These are phyloP conservation scores for Auriculariales sp. DNA, from an alignment of 768 basidiomycete species.

Conservation along the genomic window DNA sequence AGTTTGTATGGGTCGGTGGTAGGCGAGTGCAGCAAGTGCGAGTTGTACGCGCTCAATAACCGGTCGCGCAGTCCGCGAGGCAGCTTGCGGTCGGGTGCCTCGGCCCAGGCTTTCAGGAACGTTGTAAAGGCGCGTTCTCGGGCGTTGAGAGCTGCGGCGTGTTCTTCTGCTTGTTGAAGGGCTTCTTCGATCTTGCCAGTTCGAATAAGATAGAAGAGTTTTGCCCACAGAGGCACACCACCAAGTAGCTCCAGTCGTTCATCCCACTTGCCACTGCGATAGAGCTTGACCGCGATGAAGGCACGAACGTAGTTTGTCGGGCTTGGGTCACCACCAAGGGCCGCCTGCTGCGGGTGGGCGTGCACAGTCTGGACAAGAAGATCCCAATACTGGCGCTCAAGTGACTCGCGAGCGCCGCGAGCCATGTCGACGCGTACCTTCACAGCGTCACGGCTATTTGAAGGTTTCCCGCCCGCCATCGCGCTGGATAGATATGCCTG, in stretches of 20 bases:
- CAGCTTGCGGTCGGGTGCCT: conserved; percentile 61
- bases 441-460: conserved; percentile 45
- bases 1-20: conserved; percentile 92
- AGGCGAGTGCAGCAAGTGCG: conserved; percentile 79
- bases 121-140: conserved; percentile 73
- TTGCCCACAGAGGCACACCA: conserved; percentile 85
- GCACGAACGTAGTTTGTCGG: conserved; percentile 81
- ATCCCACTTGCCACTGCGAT: conserved; percentile 70
- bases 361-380: conserved; percentile 73
- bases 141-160: conserved; percentile 56
- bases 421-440: conserved; percentile 61
- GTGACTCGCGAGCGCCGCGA: conserved; percentile 58
- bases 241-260: conserved; percentile 82
- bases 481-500: conserved; percentile 53
- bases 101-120: conserved; percentile 72
- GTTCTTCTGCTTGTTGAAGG: conserved; percentile 53
- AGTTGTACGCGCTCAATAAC: conserved; percentile 65
- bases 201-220: conserved; percentile 82
- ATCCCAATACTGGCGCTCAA: conserved; percentile 81
- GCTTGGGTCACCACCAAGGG: conserved; percentile 83
- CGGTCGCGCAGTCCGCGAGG: conserved; percentile 67
- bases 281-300: conserved; percentile 68
- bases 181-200: conserved; percentile 76
- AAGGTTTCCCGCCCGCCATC: conserved; percentile 17
- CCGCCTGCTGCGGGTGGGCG: conserved; percentile 67